A percentile compares a stretch with the other conserved stretches of the same genome.
These are phyloP conservation scores for Trichaptum fuscoviolaceum DNA, from an alignment of 768 basidiomycete genomes.

Conservation along the genomic window DNA sequence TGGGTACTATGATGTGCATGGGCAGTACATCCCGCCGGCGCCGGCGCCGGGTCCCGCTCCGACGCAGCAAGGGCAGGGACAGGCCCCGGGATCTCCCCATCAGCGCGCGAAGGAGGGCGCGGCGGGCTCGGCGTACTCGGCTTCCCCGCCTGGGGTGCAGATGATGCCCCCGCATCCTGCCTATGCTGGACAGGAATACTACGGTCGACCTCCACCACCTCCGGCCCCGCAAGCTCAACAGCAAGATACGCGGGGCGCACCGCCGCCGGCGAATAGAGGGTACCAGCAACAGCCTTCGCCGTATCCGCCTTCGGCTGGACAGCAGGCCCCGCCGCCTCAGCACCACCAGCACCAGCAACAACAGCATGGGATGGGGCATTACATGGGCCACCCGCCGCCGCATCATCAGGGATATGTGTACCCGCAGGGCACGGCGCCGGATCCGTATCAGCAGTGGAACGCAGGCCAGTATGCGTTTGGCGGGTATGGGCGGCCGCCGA, in stretches of 20 bases:
- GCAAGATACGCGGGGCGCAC: conserved; percentile 18
- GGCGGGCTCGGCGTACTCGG: background rate
- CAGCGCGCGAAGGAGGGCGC: background rate
- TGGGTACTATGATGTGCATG: background rate
- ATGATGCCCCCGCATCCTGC: background rate
- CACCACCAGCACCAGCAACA: conserved; percentile 15
- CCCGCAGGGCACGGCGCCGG: conserved; percentile 12
- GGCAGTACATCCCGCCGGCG: conserved; percentile 1
- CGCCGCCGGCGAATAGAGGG: conserved; percentile 13
- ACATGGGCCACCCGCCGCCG: conserved; percentile 22
- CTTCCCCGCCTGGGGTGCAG: background rate
- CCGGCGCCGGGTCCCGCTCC: conserved; percentile 1
- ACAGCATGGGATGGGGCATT: conserved; percentile 26
- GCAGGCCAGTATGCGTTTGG: conserved; percentile 13
- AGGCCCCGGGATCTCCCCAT: background rate
- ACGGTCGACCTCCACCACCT: background rate
- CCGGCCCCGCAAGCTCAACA: conserved; percentile 28
- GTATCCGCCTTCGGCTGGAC: conserved; percentile 13
- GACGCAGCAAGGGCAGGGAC: background rate
- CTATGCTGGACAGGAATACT: background rate
- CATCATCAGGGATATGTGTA: conserved; percentile 14
- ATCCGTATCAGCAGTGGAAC: conserved; percentile 9
- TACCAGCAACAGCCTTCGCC: conserved; percentile 23
- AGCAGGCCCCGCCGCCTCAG: conserved; percentile 11
- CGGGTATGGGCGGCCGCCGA: conserved; percentile 14